These are phyloP conservation scores for Acidiella bohemica DNA, from an alignment of 495 filamentous ascomycete genomes.

Conservation along the genomic window DNA sequence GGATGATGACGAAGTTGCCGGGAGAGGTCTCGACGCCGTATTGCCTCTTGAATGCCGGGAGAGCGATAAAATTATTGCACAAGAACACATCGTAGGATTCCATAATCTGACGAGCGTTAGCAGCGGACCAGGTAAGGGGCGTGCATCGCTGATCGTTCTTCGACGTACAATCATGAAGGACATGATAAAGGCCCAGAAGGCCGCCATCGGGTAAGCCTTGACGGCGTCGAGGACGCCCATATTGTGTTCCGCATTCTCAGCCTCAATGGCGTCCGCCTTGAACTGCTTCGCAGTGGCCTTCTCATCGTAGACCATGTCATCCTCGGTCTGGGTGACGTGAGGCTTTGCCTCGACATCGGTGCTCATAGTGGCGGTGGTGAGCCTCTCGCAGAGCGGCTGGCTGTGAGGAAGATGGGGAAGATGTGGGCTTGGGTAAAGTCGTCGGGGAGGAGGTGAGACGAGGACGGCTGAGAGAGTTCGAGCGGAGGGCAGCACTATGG, in stretches of 20 bases:
- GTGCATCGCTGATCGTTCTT: too few relatives aligned
- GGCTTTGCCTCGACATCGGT: too few relatives aligned
- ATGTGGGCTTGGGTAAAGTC: too few relatives aligned
- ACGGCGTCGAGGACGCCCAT: constrained; percentile 20
- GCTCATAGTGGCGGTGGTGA: too few relatives aligned
- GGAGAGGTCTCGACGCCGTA: constrained; percentile 10
- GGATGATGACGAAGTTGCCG: constrained; percentile 6
- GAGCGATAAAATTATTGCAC: constrained; percentile 20
- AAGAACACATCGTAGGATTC: constrained; percentile 23
- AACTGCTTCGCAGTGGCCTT: neutral
- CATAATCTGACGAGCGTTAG: constrained; percentile 21
- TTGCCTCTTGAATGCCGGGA: constrained; percentile 12
- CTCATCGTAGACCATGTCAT: neutral
- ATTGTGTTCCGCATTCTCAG: constrained; percentile 21
- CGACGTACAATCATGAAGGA: constrained; percentile 21
- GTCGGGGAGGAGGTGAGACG: too few relatives aligned
- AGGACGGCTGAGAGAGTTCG: too few relatives aligned
- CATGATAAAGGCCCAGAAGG: constrained; percentile 22
- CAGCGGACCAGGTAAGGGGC: neutral
- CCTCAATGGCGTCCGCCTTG: neutral
- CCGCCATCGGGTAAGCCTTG: constrained; percentile 21
- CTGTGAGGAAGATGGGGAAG: too few relatives aligned
- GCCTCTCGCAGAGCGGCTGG: too few relatives aligned
- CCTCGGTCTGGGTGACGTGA: too few relatives aligned
- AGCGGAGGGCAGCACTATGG: too few relatives aligned